These are phyloP conservation scores for Trypanosoma mega DNA, from an alignment of 208 protist genomes.

Conservation along the genomic window DNA sequence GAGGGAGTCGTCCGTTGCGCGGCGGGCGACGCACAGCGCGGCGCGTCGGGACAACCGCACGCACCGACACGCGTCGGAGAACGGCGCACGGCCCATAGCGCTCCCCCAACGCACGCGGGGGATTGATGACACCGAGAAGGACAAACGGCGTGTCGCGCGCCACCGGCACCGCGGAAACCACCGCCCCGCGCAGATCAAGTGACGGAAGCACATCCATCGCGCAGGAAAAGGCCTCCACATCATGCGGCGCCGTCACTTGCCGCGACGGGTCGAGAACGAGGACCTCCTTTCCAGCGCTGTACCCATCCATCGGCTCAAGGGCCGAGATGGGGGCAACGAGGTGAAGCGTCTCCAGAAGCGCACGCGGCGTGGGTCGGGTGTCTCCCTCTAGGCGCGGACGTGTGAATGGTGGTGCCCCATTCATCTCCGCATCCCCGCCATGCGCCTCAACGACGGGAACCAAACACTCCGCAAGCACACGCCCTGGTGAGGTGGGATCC, in stretches of 20 bases:
- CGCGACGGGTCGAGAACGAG: constrained; percentile 51
- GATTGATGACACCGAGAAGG: constrained; percentile 68
- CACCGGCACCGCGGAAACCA: constrained; percentile 46
- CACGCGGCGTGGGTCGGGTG: constrained; percentile 23
- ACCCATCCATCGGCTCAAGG: constrained; percentile 65
- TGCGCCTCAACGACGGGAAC: not conserved
- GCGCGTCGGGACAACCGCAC: not conserved
- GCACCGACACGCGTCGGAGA: constrained; percentile 19
- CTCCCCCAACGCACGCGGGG: constrained; percentile 40
- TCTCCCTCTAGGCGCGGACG: constrained; percentile 7
- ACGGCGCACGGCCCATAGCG: constrained; percentile 25
- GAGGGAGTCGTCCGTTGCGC: not conserved
- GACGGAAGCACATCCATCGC: constrained; percentile 18
- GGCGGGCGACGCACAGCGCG: not conserved
- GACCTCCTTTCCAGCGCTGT: constrained; percentile 55
- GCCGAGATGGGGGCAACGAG: constrained; percentile 46
- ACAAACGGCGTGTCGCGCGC: constrained; percentile 60
- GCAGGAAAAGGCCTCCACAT: constrained; percentile 46
- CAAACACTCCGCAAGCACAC: constrained; percentile 61
- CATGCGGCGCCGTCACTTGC: constrained; percentile 62
- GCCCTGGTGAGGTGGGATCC: constrained; percentile 45
- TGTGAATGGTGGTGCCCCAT: not conserved
- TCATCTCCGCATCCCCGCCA: not conserved
- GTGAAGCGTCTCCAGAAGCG: constrained; percentile 16
- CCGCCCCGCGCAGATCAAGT: constrained; percentile 11